phyloP scores from a whole-genome alignment of 192 early-diverging fungal genomes.

The Umbelopsis vinacea region DNA sequence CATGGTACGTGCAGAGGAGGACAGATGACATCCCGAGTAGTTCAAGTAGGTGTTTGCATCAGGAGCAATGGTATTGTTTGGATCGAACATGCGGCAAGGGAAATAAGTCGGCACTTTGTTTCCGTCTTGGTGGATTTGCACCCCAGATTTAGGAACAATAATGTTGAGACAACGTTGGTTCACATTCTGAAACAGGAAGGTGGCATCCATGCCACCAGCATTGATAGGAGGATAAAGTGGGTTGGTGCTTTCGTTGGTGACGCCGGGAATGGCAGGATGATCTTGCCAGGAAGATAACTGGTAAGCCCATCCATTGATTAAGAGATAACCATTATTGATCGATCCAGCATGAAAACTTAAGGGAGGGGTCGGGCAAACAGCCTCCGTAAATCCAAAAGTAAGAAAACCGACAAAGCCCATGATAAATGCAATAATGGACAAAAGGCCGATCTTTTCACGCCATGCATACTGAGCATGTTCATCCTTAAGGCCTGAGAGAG shows the following conservation, averaged over 20 bases:
- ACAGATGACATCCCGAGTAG: conserved; percentile 61
- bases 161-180: conserved; percentile 25
- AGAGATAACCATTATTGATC: conserved; percentile 44
- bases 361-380: conserved; percentile 53
- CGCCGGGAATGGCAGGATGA: conserved; percentile 28
- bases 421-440: conserved; percentile 75
- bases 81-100: conserved; percentile 41
- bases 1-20: conserved; percentile 34
- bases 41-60: conserved; percentile 55
- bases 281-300: conserved; percentile 48
- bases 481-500: conserved; percentile 57
- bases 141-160: conserved; percentile 27
- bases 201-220: conserved; percentile 71
- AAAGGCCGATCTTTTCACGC: conserved; percentile 92
- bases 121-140: conserved; percentile 25
- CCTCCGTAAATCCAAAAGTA: conserved; percentile 81
- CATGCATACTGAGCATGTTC: conserved; percentile 74
- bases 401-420: conserved; percentile 80
- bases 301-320: conserved; percentile 69
- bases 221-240: conserved; percentile 55
- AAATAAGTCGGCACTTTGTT: conserved; percentile 28
- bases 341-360: conserved; percentile 44
- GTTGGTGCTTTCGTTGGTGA: conserved; percentile 44
- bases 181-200: conserved; percentile 70
- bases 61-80: conserved; percentile 46